Conservation (phyloP, 2,329 filamentous ascomycete species). For the Fusarium equiseti region DNA sequence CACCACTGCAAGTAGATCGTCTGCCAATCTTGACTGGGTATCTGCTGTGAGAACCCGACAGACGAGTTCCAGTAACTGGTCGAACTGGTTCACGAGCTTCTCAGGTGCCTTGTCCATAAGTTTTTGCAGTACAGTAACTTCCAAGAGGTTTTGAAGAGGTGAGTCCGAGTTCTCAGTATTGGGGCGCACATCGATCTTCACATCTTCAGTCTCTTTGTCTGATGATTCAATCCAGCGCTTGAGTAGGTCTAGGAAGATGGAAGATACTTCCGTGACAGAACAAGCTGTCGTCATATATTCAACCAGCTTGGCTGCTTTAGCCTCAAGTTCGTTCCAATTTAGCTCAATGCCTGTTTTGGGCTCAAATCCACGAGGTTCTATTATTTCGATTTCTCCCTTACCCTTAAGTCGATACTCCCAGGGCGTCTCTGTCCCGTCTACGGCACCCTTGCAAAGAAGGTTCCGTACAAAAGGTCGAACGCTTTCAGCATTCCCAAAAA, state of each 20-base stretch:
- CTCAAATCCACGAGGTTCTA: constrained; percentile 47
- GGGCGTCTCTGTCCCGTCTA: constrained; percentile 43
- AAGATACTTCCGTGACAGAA: constrained; percentile 67
- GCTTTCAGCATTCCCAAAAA: constrained; percentile 65
- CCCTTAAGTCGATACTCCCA: constrained; percentile 67
- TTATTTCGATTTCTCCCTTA: constrained; percentile 65
- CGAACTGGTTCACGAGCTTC: constrained; percentile 72
- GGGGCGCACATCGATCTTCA: constrained; percentile 48
- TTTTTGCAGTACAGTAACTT: constrained; percentile 73
- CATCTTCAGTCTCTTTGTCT: constrained; percentile 45
- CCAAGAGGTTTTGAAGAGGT: constrained; percentile 62
- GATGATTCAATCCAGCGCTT: constrained; percentile 65
- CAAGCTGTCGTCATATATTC: constrained; percentile 62
- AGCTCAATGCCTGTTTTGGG: constrained; percentile 46
- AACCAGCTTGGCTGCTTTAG: constrained; percentile 62
- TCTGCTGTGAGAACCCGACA: constrained; percentile 68
- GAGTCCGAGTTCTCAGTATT: constrained; percentile 51
- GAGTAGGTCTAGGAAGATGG: constrained; percentile 71
- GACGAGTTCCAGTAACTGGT: constrained; percentile 73
- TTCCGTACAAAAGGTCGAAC: constrained; percentile 64
- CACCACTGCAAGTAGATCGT: constrained; percentile 65
- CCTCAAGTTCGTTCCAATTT: constrained; percentile 60
- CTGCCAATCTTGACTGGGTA: constrained; percentile 55
- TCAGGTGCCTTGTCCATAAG: constrained; percentile 74
- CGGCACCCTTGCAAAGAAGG: constrained; percentile 67